phyloP scores from a whole-genome alignment of 2,329 filamentous ascomycete species.

The Scopulariopsis brevicaulis region DNA sequence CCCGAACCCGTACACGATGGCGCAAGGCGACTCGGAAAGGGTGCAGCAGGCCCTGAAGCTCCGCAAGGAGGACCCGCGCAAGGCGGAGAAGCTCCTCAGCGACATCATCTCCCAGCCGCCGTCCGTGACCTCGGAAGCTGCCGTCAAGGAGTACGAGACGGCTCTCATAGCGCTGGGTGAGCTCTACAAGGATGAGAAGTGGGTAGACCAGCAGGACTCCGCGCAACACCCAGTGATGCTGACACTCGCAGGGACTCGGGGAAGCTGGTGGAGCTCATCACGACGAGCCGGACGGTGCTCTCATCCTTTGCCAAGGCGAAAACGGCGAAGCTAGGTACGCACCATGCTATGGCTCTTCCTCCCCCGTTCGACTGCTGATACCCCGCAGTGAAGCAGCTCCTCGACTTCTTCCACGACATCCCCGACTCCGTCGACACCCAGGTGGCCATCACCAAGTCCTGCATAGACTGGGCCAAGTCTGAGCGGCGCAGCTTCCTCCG shows the following conservation, averaged over 20 bases:
- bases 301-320: constrained; percentile 98
- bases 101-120: constrained; percentile 80
- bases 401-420: constrained; percentile 89
- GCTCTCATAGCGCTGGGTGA: constrained; percentile 82
- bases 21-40: constrained; percentile 47
- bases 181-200: constrained; percentile 84
- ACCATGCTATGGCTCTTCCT: neutral
- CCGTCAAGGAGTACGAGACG: constrained; percentile 82
- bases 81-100: constrained; percentile 82
- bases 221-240: neutral
- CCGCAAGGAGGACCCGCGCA: constrained; percentile 65
- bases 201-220: constrained; percentile 20
- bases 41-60: constrained; percentile 85
- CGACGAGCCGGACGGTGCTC: constrained; percentile 78
- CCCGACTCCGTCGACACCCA: constrained; percentile 92
- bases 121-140: constrained; percentile 70
- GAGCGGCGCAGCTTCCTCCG: constrained; percentile 93
- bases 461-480: constrained; percentile 96
- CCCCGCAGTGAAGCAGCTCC: constrained; percentile 74
- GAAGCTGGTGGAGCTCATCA: constrained; percentile 82
- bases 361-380: neutral
- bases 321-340: constrained; percentile 89
- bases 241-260: neutral
- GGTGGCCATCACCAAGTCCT: constrained; percentile 92
- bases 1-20: constrained; percentile 26